These are phyloP conservation scores for Cyphellophora europaea DNA, from an alignment of 2,329 filamentous ascomycete species.

Conservation along the genomic window DNA sequence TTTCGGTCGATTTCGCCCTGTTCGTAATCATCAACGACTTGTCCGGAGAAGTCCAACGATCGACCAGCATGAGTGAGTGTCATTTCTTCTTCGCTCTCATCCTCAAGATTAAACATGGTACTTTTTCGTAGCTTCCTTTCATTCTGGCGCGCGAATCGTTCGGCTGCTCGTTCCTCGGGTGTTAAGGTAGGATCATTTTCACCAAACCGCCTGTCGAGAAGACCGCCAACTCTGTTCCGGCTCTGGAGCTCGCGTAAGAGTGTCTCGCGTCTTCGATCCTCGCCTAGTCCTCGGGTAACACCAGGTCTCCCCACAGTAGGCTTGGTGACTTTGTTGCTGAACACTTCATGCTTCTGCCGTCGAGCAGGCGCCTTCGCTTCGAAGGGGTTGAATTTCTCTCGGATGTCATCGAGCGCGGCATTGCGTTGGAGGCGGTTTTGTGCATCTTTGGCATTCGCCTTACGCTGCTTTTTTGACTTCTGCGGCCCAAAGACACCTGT, in stretches of 20 bases:
- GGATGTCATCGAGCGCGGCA: slow-evolving; percentile 72
- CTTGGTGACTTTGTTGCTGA: slow-evolving; percentile 51
- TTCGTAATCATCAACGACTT: slow-evolving; percentile 64
- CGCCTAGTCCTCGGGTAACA: slow-evolving; percentile 73
- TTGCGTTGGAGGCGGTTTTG: slow-evolving; percentile 70
- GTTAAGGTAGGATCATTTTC: slow-evolving; percentile 93
- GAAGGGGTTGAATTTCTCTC: slow-evolving; percentile 96
- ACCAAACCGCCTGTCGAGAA: slow-evolving; percentile 87
- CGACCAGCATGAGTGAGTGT: slow-evolving; percentile 77
- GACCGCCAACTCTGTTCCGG: slow-evolving; percentile 83
- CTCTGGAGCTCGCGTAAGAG: slow-evolving; percentile 82
- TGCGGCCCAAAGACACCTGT: slow-evolving; percentile 86
- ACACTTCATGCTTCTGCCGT: slow-evolving; percentile 77
- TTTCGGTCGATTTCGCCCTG: slow-evolving; percentile 49
- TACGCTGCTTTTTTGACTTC: slow-evolving; percentile 90
- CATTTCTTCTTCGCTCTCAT: slow-evolving; percentile 60
- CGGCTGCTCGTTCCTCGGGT: slow-evolving; percentile 81
- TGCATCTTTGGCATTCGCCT: slow-evolving; percentile 57
- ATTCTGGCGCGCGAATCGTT: slow-evolving; percentile 84
- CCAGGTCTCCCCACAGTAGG: slow-evolving; percentile 64
- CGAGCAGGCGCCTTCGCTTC: slow-evolving; percentile 75
- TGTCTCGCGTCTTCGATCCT: slow-evolving; percentile 75
- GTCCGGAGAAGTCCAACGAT: slow-evolving; percentile 50
- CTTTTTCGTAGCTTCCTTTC: slow-evolving; percentile 66
- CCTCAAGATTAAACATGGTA: slow-evolving; percentile 84